Evolutionary conservation across 2,329 filamentous ascomycete species (phyloP).

Genomic region (Aspergillus sergii): DNA sequence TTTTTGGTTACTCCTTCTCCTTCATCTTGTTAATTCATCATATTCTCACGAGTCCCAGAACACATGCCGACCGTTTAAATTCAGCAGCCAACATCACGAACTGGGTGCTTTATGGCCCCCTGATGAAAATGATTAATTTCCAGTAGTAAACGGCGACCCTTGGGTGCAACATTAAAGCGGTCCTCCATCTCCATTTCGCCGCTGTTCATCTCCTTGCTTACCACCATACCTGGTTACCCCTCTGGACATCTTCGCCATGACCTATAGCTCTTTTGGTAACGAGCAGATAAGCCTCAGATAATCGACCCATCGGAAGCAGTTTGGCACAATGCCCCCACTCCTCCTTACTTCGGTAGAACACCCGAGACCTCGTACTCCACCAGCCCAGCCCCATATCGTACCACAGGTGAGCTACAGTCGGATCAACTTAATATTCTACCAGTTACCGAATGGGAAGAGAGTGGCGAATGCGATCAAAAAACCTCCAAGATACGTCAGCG

Average conservation of each 20-base stretch:
- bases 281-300: neutral
- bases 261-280: neutral
- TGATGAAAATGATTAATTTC: too few relatives aligned
- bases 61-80: too few relatives aligned
- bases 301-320: neutral
- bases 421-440: neutral
- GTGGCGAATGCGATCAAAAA: conserved; percentile 25
- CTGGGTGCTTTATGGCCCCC: too few relatives aligned
- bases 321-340: conserved; percentile 10
- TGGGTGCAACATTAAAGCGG: too few relatives aligned
- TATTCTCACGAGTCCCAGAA: too few relatives aligned
- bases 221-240: too few relatives aligned
- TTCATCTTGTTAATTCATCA: too few relatives aligned
- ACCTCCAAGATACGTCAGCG: conserved; percentile 21
- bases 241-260: neutral
- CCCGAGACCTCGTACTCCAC: neutral
- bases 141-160: too few relatives aligned
- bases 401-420: neutral
- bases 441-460: conserved; percentile 5
- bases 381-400: neutral
- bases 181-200: too few relatives aligned
- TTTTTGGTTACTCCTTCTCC: too few relatives aligned
- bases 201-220: too few relatives aligned
- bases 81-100: too few relatives aligned
- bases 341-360: conserved; percentile 5